Conservation (phyloP, 441 rosid genomes). For the Gossypium davidsonii region DNA sequence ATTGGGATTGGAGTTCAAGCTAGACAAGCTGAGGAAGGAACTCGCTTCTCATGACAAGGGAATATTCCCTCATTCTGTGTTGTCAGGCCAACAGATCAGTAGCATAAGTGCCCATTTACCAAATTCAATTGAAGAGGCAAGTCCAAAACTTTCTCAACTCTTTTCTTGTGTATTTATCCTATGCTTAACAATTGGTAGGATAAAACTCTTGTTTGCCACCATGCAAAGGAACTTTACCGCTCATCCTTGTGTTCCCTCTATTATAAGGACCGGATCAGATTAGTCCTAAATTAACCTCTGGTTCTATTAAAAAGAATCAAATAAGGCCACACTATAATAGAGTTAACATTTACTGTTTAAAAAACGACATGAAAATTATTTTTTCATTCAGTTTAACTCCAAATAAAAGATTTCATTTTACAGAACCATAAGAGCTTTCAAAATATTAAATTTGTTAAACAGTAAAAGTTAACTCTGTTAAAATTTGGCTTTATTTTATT, state of each 20-base stretch:
- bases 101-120: conserved; percentile 56
- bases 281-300: too few species aligned
- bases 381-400: too few species aligned
- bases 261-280: too few species aligned
- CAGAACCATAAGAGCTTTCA: too few species aligned
- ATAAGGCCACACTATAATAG: too few species aligned
- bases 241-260: background rate
- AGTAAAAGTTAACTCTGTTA: too few species aligned
- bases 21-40: conserved; percentile 74
- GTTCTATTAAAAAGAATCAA: too few species aligned
- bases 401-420: too few species aligned
- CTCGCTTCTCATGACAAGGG: conserved; percentile 59
- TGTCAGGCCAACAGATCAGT: conserved; percentile 73
- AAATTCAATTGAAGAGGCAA: conserved; percentile 52
- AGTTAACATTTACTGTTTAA: too few species aligned
- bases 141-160: conserved; percentile 10
- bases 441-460: too few species aligned
- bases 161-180: background rate
- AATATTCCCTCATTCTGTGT: conserved; percentile 78
- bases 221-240: background rate
- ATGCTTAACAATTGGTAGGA: background rate
- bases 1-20: conserved; percentile 63
- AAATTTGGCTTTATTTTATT: too few species aligned
- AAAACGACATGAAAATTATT: too few species aligned
- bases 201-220: background rate